Evolutionary conservation across 228 moss, liverwort and hornwort genomes (phyloP).

Genomic region (Sphagnum magellanicum): DNA sequence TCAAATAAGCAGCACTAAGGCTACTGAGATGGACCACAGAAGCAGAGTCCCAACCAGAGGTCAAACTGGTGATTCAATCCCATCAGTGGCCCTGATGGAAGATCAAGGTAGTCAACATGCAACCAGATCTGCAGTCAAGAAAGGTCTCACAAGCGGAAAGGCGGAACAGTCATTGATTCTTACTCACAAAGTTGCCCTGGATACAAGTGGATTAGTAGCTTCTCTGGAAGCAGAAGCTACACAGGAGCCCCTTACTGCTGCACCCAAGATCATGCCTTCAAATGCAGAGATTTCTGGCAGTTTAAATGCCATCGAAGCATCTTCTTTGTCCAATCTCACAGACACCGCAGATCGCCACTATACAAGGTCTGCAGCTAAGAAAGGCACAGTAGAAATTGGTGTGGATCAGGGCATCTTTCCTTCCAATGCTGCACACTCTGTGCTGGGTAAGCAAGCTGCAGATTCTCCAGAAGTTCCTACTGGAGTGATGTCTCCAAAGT

Average conservation of each 20-base stretch:
- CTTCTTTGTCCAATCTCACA: background rate
- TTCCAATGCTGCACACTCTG: slow-evolving; percentile 24
- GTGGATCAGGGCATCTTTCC: slow-evolving; percentile 21
- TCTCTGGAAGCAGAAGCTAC: background rate
- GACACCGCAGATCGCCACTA: slow-evolving; percentile 2
- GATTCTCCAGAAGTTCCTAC: slow-evolving; percentile 48
- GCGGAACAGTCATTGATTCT: background rate
- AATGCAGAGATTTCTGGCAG: background rate
- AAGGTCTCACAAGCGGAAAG: background rate
- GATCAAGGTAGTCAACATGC: slow-evolving; percentile 3
- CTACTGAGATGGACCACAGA: slow-evolving; percentile 6
- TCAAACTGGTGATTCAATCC: slow-evolving; percentile 7
- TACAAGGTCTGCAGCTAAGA: slow-evolving; percentile 40
- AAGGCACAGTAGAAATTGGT: slow-evolving; percentile 22
- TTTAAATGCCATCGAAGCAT: background rate
- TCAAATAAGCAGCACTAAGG: slow-evolving; percentile 3
- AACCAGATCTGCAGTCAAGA: slow-evolving; percentile 7
- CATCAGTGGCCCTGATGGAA: slow-evolving; percentile 2
- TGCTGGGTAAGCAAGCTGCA: slow-evolving; percentile 39
- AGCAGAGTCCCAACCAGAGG: slow-evolving; percentile 3
- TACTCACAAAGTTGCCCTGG: background rate
- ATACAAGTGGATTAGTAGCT: slow-evolving; percentile 1
- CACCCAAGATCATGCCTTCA: too few species aligned
- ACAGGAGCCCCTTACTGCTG: background rate
- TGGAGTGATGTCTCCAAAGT: slow-evolving; percentile 41